Conservation (phyloP, 495 filamentous ascomycete genomes). For the Trichodelitschia bisporula region DNA sequence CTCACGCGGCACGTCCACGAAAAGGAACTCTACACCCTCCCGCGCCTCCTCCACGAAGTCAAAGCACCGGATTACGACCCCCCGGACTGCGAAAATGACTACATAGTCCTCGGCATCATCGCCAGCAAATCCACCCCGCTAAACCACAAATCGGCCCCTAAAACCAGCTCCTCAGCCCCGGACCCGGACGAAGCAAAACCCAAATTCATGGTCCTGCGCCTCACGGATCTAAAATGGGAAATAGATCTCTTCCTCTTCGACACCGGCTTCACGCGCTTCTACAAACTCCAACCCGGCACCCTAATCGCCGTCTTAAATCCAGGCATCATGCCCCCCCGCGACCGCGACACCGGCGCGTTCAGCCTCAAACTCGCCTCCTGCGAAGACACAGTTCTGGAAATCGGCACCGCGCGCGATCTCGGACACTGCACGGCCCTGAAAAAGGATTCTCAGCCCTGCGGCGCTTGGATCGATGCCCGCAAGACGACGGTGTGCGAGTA, state of each 20-base stretch:
- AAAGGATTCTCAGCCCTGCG: constrained; percentile 62
- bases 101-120: constrained; percentile 67
- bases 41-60: constrained; percentile 57
- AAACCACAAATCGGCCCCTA: constrained; percentile 19
- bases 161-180: constrained; percentile 12
- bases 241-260: constrained; percentile 83
- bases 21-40: constrained; percentile 55
- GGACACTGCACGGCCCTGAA: constrained; percentile 68
- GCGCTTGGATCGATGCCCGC: constrained; percentile 61
- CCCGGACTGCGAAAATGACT: constrained; percentile 35
- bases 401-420: constrained; percentile 66
- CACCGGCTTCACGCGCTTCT: constrained; percentile 70
- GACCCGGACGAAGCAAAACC: constrained; percentile 10
- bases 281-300: constrained; percentile 67
- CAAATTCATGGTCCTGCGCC: constrained; percentile 76
- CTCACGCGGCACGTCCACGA: constrained; percentile 48
- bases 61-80: constrained; percentile 67
- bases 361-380: constrained; percentile 59
- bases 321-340: constrained; percentile 62
- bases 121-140: constrained; percentile 65
- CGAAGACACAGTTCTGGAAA: constrained; percentile 70
- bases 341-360: constrained; percentile 55
- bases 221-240: constrained; percentile 79
- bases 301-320: constrained; percentile 90
- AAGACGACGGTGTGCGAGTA: constrained; percentile 86